Percentiles rank a stretch among this genome's conserved stretches.
phyloP scores from a whole-genome alignment of 768 basidiomycete species.

The Boletales sp. region DNA sequence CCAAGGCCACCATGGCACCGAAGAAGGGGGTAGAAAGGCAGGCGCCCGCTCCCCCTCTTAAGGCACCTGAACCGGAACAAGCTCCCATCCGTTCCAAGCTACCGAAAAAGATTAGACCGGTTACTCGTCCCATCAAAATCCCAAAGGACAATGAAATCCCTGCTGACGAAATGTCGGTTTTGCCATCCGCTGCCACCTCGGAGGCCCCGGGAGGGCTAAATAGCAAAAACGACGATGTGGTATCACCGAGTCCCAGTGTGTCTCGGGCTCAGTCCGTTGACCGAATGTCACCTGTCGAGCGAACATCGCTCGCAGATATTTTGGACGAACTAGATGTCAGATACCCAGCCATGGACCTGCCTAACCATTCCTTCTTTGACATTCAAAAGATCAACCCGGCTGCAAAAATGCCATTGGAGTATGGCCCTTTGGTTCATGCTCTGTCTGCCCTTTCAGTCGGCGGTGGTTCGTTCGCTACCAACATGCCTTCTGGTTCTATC shows the following conservation, averaged over 20 bases:
- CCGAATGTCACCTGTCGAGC: constrained; percentile 39
- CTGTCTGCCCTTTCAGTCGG: constrained; percentile 83
- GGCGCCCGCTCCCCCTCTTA: constrained; percentile 10
- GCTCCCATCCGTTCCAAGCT: constrained; percentile 77
- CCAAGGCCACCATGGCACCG: constrained; percentile 17
- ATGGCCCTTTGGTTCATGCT: constrained; percentile 82
- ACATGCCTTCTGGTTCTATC: constrained; percentile 83
- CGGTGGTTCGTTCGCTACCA: constrained; percentile 74
- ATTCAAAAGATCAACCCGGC: constrained; percentile 65
- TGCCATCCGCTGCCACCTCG: constrained; percentile 44
- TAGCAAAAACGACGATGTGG: constrained; percentile 27
- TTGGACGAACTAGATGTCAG: constrained; percentile 63
- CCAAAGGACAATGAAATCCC: constrained; percentile 55
- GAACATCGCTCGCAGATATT: constrained; percentile 56
- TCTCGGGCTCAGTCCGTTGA: constrained; percentile 64
- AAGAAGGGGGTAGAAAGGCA: constrained; percentile 23
- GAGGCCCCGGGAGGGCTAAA: constrained; percentile 43
- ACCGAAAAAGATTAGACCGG: constrained; percentile 78
- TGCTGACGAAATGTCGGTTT: constrained; percentile 40
- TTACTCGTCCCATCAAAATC: constrained; percentile 53
- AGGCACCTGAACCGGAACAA: constrained; percentile 43
- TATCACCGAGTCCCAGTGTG: constrained; percentile 49
- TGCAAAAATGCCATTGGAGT: constrained; percentile 79
- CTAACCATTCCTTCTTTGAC: constrained; percentile 76
- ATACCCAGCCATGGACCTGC: constrained; percentile 61